These are phyloP conservation scores for Gentiana macrophylla DNA, from an alignment of 257 asterid genomes.

Conservation along the genomic window DNA sequence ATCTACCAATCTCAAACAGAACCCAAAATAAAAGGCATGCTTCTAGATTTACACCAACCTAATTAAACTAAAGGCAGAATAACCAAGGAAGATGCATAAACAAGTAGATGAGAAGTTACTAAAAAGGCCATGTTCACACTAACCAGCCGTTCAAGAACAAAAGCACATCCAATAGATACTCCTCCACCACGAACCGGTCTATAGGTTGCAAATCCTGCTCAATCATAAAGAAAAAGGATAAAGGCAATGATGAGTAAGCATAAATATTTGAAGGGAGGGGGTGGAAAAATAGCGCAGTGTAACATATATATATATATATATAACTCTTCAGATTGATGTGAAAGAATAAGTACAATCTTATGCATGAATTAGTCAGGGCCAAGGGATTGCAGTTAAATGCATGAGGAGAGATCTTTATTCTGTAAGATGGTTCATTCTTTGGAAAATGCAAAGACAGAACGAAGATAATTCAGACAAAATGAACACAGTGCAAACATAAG, in stretches of 20 bases:
- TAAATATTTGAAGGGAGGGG: no score
- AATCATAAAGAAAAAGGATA: constrained; percentile 7
- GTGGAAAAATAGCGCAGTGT: no score
- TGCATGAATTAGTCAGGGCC: no score
- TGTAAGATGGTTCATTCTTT: not conserved
- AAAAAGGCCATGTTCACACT: constrained; percentile 28
- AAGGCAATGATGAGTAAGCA: constrained; percentile 13
- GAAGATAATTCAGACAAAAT: not conserved
- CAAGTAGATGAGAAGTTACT: constrained; percentile 1
- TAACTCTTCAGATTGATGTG: no score
- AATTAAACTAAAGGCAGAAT: not conserved
- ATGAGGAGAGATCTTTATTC: not conserved
- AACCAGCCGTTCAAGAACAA: constrained; percentile 93
- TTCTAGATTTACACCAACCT: not conserved
- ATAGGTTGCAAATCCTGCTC: constrained; percentile 83
- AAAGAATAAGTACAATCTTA: no score
- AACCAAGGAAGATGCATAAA: not conserved
- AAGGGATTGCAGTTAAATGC: no score
- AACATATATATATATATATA: no score
- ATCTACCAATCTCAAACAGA: no score
- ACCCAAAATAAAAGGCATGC: no score
- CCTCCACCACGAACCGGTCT: constrained; percentile 93
- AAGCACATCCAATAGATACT: constrained; percentile 89
- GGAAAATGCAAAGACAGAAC: not conserved
- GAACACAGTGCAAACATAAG: no score